Conservation (phyloP, 106 monocot species). For the Acorus calamus region DNA sequence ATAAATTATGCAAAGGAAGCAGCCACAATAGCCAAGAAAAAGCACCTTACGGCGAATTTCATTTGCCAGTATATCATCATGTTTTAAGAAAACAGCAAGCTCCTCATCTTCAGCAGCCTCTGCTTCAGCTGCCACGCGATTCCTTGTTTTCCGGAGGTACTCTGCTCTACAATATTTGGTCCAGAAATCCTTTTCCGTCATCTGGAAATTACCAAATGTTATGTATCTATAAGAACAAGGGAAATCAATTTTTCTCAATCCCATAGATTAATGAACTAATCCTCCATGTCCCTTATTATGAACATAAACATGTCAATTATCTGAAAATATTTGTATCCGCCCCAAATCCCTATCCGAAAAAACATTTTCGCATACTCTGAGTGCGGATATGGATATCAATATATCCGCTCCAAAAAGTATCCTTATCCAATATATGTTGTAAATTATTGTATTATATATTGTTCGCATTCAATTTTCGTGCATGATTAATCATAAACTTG, state of each 20-base stretch:
- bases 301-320: too few species aligned
- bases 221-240: background rate
- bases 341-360: background rate
- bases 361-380: background rate
- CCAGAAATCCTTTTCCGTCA: conserved; percentile 98
- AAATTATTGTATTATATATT: too few species aligned
- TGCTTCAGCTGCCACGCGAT: conserved; percentile 68
- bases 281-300: too few species aligned
- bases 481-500: too few species aligned
- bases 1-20: background rate
- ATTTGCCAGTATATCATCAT: conserved; percentile 82
- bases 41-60: conserved; percentile 76
- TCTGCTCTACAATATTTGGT: conserved; percentile 98
- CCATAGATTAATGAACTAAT: too few species aligned
- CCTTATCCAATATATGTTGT: too few species aligned
- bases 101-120: conserved; percentile 99
- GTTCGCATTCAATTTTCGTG: too few species aligned
- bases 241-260: background rate
- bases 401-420: too few species aligned
- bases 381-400: too few species aligned
- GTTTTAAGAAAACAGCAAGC: conserved; percentile 86
- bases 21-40: background rate
- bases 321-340: too few species aligned
- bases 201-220: conserved; percentile 22
- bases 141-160: conserved; percentile 74